Percentiles rank a stretch among this genome's conserved stretches.
These are phyloP conservation scores for Begonia masoniana DNA, from an alignment of 306 rosid genomes.

Conservation along the genomic window DNA sequence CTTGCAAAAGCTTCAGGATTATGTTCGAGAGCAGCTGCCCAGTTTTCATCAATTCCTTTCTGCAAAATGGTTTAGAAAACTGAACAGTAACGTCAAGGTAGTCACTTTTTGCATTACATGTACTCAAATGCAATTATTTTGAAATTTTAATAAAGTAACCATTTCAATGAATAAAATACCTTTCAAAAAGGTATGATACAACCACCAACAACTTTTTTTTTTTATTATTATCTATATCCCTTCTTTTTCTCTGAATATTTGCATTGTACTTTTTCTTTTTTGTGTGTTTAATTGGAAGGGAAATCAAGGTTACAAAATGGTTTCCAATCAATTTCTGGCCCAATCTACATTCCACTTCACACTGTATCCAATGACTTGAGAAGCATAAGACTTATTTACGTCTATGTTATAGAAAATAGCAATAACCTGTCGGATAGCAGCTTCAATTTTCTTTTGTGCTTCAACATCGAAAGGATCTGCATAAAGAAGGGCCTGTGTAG, in stretches of 20 bases:
- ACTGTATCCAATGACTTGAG: not conserved
- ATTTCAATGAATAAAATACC: too few relatives aligned
- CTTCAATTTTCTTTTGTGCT: constrained; percentile 96
- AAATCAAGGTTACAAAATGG: not conserved
- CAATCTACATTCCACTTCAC: constrained; percentile 2
- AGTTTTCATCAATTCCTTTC: constrained; percentile 99
- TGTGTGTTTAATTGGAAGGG: not conserved
- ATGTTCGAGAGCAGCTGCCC: constrained; percentile 95
- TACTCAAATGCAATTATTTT: too few relatives aligned
- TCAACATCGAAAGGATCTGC: constrained; percentile 98
- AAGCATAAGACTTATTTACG: constrained; percentile 1
- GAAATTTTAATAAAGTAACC: too few relatives aligned
- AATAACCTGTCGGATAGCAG: constrained; percentile 85
- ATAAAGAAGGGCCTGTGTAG: constrained; percentile 67
- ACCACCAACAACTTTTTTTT: too few relatives aligned
- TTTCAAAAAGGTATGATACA: too few relatives aligned
- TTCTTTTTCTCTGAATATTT: too few relatives aligned
- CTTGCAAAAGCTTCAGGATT: constrained; percentile 98
- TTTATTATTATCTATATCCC: too few relatives aligned
- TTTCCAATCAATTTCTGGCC: not conserved
- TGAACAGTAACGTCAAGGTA: constrained; percentile 4
- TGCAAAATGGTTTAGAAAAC: constrained; percentile 18
- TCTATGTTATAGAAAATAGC: not conserved
- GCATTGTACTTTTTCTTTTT: too few relatives aligned
- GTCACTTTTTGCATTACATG: too few relatives aligned